Base-by-base conservation (phyloP, 2,329 filamentous ascomycete genomes). In the Neonectria faginata region DNA sequence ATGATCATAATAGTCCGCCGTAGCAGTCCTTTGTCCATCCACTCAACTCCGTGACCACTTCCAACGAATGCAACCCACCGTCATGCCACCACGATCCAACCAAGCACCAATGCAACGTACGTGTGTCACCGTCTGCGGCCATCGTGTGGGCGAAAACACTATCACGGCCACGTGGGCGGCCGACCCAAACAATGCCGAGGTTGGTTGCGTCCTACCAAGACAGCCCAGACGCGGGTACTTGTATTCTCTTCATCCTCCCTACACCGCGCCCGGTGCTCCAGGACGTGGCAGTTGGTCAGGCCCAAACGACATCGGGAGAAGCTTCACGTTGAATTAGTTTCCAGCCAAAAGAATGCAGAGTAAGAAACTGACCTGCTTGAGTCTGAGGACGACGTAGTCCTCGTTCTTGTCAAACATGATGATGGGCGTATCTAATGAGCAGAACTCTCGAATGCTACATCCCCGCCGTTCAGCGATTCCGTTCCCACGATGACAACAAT, bases 331-430 rank as follows among this genome's bases (percentile, higher is more conserved):
- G 7, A 16, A 60, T 67, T 31, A 73, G 70, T 47, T 14, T 18
- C 60, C 20, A 62, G 59, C 55, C 8, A 44, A 36, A 5, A 44
- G 36, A 20, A 11, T 3, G 9, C 55, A 33, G 16, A 20, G 18
- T 39, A 6, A 48, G 27, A 6, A 60, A 67, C 83, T 73, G 75
- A 90, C 88, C 81, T 93, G 85, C 68, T 89, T 88, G 61, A 97
- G 81, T 25, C 84, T 91, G 80, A 89, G 83, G 25, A 92, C 88
- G n/a, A 88, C 83, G 72, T 86, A 94, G 65, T 90, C 87, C 2
- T 90, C 91, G 67, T 94, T 86, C 77, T 90, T 91, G 78, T 97
- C 94, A 79, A 97, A 97, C 95, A 98, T 97, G 77, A 97, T 89
- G 61, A 99, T 86, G 0, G 94, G 95, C 63, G 88, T 89, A 6